These are phyloP conservation scores for Sonneratia caseolaris DNA, from an alignment of 345 rosid species.

Conservation along the genomic window DNA sequence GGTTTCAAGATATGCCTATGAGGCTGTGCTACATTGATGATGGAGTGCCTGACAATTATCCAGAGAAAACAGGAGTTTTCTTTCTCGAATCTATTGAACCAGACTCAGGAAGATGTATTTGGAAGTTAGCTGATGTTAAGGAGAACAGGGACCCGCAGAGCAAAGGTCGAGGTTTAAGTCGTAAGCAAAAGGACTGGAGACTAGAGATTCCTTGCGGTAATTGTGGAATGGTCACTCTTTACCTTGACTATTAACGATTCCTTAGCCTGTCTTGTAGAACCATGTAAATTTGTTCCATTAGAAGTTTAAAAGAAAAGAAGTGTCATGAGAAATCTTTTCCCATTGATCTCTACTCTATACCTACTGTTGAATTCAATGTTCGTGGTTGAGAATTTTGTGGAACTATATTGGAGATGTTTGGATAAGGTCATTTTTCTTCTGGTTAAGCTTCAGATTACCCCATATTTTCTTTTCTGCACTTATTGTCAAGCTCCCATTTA, in stretches of 20 bases:
- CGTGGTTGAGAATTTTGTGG: background rate
- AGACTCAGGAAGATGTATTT: conserved; percentile 49
- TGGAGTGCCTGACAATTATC: conserved; percentile 15
- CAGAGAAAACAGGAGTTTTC: conserved; percentile 48
- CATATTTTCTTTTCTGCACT: background rate
- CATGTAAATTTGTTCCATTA: background rate
- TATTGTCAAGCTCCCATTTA: background rate
- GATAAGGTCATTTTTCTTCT: background rate
- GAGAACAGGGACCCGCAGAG: conserved; percentile 69
- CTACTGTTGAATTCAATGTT: background rate
- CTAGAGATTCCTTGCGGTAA: conserved; percentile 37
- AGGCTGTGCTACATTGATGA: conserved; percentile 50
- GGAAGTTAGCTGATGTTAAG: conserved; percentile 80
- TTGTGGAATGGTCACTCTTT: conserved; percentile 49
- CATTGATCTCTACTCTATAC: background rate
- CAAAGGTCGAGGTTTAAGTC: conserved; percentile 73
- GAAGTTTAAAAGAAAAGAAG: background rate
- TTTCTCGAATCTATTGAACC: conserved; percentile 48
- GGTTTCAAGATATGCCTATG: conserved; percentile 67
- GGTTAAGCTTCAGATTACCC: background rate
- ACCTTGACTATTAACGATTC: conserved; percentile 38
- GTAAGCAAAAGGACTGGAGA: conserved; percentile 74
- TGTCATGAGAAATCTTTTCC: background rate
- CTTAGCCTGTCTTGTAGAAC: background rate
- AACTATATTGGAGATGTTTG: background rate